These are phyloP conservation scores for Podaxis carcinomalis DNA, from an alignment of 768 basidiomycete species.

Conservation along the genomic window DNA sequence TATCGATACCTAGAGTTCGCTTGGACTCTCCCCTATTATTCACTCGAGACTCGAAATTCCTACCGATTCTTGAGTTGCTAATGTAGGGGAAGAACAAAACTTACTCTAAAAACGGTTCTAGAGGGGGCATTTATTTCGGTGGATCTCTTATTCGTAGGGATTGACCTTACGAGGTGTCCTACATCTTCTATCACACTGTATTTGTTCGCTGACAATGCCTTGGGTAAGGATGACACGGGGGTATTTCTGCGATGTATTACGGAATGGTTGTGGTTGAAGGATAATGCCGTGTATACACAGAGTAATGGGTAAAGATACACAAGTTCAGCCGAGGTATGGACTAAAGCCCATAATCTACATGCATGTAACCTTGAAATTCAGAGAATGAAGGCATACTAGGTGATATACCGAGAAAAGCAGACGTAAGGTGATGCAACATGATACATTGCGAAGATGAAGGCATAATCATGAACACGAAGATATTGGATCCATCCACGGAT, in stretches of 20 bases:
- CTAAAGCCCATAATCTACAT: background rate
- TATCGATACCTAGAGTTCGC: background rate
- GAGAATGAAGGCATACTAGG: background rate
- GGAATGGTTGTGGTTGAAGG: too few species aligned
- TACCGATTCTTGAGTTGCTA: conserved; percentile 50
- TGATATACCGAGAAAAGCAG: background rate
- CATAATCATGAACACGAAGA: background rate
- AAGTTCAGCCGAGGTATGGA: background rate
- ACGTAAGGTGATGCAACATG: background rate
- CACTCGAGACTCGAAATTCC: conserved; percentile 39
- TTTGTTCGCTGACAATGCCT: background rate
- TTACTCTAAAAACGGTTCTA: conserved; percentile 10
- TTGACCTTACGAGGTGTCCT: conserved; percentile 63
- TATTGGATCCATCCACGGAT: background rate
- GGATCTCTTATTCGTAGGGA: conserved; percentile 30
- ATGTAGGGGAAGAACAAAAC: conserved; percentile 41
- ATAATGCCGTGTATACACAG: background rate
- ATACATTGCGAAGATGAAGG: background rate
- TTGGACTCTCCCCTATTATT: conserved; percentile 29
- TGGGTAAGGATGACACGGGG: background rate
- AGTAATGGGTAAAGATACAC: conserved; percentile 2
- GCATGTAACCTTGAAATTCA: background rate
- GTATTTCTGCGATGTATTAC: background rate
- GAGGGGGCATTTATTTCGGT: conserved; percentile 55
- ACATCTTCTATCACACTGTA: conserved; percentile 28